Evolutionary conservation across 257 asterid genomes (phyloP), one percentile per base, ranked within the genome.

Genomic region (Verbascum thapsus): DNA sequence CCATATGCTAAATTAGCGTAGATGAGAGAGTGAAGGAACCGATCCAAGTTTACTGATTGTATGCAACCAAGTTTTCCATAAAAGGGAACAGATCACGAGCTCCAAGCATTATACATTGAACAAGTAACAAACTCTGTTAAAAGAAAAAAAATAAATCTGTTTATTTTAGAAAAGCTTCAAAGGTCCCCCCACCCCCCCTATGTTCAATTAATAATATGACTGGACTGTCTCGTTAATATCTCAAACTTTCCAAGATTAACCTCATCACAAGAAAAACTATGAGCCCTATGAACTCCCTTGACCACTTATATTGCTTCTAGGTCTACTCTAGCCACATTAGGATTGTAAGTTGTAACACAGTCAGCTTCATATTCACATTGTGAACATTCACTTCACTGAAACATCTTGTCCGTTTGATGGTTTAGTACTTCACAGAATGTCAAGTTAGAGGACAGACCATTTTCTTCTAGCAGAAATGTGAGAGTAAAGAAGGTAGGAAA

Each of bases 351-450:
- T 45, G n/a, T n/a, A n/a, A n/a, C 59, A 11, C 13, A 17, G 32
- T 37, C 44, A 18, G 32, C 13, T 58, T 37, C 41, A 23, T 12
- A 41, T 52, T 26, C 41, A 22, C 13, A 18, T 18, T 40, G 35
- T 15, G 12, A 8, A 13, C 48, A 17, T 38, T 53, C 67, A 13
- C 51, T 54, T 53, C 23, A 65, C 19, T 16, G 26, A 65, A n/a
- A 61, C 19, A 42, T 53, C 41, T 42, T 18, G 63, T 59, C 48
- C 54, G n/a, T n/a, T n/a, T n/a, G n/a, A n/a, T n/a, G n/a, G n/a
- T n/a, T n/a, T n/a, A n/a, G n/a, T n/a, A n/a, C n/a, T n/a, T n/a
- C n/a, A n/a, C n/a, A n/a, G n/a, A n/a, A n/a, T n/a, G n/a, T n/a
- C n/a, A n/a, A n/a, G n/a, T n/a, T n/a, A n/a, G n/a, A n/a, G n/a